These are phyloP conservation scores for Zizania palustris DNA, from an alignment of 202 grass and related monocot species.

Conservation along the genomic window DNA sequence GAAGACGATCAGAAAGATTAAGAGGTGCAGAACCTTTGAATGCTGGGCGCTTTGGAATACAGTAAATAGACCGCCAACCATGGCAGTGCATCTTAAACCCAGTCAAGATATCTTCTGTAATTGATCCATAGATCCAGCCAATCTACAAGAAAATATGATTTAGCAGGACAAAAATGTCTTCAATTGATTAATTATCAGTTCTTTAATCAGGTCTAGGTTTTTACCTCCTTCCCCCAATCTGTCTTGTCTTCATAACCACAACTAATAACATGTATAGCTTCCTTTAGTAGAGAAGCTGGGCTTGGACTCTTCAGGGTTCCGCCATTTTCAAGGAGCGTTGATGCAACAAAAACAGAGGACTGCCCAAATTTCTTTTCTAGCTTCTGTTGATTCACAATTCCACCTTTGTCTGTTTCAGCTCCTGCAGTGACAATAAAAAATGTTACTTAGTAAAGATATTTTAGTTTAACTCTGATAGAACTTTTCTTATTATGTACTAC, in stretches of 20 bases:
- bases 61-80: conserved; percentile 86
- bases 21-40: conserved; percentile 86
- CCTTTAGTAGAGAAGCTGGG: conserved; percentile 74
- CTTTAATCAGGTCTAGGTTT: neutral
- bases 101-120: conserved; percentile 84
- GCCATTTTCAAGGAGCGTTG: conserved; percentile 74
- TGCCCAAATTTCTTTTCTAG: conserved; percentile 83
- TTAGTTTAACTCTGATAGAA: neutral
- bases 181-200: neutral
- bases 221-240: conserved; percentile 75
- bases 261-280: conserved; percentile 83
- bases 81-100: conserved; percentile 91
- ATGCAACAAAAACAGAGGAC: conserved; percentile 85
- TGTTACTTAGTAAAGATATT: conserved; percentile 11
- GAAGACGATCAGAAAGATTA: conserved; percentile 82
- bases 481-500: neutral
- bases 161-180: conserved; percentile 10
- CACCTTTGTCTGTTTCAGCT: conserved; percentile 51
- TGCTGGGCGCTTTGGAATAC: conserved; percentile 60
- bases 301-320: conserved; percentile 69
- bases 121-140: conserved; percentile 86
- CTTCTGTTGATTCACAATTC: conserved; percentile 65
- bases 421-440: conserved; percentile 40
- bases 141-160: conserved; percentile 49
- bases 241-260: conserved; percentile 88